Percentiles rank a stretch among this genome's conserved stretches.
Evolutionary conservation across 176 grass and related monocot genomes (phyloP).

Genomic region (Avena atlantica): DNA sequence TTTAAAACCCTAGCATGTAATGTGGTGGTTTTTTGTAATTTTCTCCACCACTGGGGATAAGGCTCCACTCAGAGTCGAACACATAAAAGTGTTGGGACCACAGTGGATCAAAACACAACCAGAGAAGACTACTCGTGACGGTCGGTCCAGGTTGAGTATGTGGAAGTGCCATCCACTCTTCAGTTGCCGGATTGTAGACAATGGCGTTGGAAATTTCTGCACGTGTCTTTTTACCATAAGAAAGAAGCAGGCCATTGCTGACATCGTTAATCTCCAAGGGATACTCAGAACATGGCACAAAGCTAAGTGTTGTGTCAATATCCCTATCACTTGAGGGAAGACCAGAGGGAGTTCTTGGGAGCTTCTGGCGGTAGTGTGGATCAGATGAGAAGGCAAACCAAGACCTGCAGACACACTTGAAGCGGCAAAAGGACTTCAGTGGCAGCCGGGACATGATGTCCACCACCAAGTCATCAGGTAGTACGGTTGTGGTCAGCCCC

Average conservation of each 20-base stretch:
- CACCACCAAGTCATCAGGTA: constrained; percentile 33
- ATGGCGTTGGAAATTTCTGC: not conserved
- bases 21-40: no score
- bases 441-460: constrained; percentile 44
- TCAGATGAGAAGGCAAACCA: no score
- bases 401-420: no score
- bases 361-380: no score
- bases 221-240: not conserved
- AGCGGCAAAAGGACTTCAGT: not conserved
- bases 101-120: constrained; percentile 36
- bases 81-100: constrained; percentile 33
- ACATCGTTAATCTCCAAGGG: not conserved
- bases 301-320: not conserved
- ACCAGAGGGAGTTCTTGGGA: no score
- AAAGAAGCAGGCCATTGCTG: constrained; percentile 50
- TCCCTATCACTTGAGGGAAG: not conserved
- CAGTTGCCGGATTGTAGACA: constrained; percentile 30
- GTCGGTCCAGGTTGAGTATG: not conserved
- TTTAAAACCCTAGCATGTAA: no score
- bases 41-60: not conserved
- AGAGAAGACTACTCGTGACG: not conserved
- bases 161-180: constrained; percentile 22
- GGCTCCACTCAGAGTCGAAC: not conserved
- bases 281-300: constrained; percentile 29
- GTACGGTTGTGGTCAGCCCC: not conserved